phyloP scores from a whole-genome alignment of 225 moss, liverwort and hornwort genomes.

The Neckera pumila region DNA sequence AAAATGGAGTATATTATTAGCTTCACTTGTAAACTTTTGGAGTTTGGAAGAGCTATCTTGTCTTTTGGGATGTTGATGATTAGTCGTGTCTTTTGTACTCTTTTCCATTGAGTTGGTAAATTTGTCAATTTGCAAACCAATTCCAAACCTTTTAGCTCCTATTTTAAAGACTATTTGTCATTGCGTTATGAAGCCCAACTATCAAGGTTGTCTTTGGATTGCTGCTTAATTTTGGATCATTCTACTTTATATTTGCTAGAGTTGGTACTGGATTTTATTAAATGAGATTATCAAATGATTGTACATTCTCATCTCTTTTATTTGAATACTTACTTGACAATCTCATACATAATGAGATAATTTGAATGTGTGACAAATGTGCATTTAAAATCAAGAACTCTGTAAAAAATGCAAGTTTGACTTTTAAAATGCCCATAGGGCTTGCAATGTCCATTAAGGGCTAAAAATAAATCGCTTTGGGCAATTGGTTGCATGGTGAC shows the following conservation, averaged over 20 bases:
- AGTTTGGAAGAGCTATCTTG: not conserved
- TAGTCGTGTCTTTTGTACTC: not conserved
- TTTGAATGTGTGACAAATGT: not conserved
- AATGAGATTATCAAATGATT: not conserved
- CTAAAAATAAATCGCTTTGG: not conserved
- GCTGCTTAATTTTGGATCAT: not conserved
- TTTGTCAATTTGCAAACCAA: not conserved
- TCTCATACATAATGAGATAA: not conserved
- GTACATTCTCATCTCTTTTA: not conserved
- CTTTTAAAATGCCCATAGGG: too few relatives aligned
- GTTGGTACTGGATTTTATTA: rapidly evolving
- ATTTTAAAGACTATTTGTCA: not conserved
- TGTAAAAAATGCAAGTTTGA: too few relatives aligned
- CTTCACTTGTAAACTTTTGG: not conserved
- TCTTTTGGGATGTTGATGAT: not conserved
- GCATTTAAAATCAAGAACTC: too few relatives aligned
- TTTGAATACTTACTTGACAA: not conserved
- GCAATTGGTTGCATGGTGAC: constrained; percentile 49
- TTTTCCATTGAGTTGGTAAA: not conserved
- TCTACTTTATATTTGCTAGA: not conserved
- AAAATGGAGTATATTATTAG: not conserved
- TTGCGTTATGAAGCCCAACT: not conserved
- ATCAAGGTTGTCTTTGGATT: not conserved
- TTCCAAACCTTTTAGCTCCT: too few relatives aligned
- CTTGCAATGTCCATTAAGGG: too few relatives aligned